Conservation (phyloP, 1,284 basidiomycete species). For the Ceratobasidium sp. region DNA sequence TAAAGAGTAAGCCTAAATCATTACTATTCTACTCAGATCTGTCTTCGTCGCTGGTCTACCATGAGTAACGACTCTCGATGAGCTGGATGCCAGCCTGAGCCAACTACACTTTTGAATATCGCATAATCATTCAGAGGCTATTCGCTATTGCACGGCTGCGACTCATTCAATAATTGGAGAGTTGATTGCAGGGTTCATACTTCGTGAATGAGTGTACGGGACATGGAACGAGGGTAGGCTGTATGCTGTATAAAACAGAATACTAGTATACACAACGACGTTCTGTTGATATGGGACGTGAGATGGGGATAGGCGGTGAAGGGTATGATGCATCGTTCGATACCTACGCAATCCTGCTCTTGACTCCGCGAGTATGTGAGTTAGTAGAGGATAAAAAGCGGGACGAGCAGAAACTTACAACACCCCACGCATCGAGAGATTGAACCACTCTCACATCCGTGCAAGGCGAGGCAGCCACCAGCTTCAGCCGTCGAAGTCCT, state of each 20-base stretch:
- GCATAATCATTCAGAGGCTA: too few relatives aligned
- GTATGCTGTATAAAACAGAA: too few relatives aligned
- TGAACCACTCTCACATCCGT: slow-evolving; percentile 81
- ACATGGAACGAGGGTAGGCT: too few relatives aligned
- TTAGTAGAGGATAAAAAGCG: slow-evolving; percentile 2
- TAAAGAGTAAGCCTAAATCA: too few relatives aligned
- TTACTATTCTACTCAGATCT: too few relatives aligned
- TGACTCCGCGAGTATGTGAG: slow-evolving; percentile 67
- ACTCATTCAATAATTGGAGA: too few relatives aligned
- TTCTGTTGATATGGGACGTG: slow-evolving; percentile 58
- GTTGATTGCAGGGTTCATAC: too few relatives aligned
- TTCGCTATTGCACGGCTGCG: too few relatives aligned
- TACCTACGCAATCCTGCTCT: slow-evolving; percentile 98
- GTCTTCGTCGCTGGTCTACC: too few relatives aligned
- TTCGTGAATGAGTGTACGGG: too few relatives aligned
- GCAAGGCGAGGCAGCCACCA: slow-evolving; percentile 79
- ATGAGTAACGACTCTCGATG: too few relatives aligned
- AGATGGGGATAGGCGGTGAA: slow-evolving; percentile 80
- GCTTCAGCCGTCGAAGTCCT: slow-evolving; percentile 91
- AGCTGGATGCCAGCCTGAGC: slow-evolving; percentile 64
- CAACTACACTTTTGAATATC: slow-evolving; percentile 59
- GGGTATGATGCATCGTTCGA: slow-evolving; percentile 93
- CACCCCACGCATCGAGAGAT: slow-evolving; percentile 85
- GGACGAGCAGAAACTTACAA: slow-evolving; percentile 70
- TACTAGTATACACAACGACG: too few relatives aligned